A percentile compares a stretch with the other conserved stretches of the same genome.
Conservation (phyloP, 2,329 filamentous ascomycete species). For the Sporothrix curviconia region DNA sequence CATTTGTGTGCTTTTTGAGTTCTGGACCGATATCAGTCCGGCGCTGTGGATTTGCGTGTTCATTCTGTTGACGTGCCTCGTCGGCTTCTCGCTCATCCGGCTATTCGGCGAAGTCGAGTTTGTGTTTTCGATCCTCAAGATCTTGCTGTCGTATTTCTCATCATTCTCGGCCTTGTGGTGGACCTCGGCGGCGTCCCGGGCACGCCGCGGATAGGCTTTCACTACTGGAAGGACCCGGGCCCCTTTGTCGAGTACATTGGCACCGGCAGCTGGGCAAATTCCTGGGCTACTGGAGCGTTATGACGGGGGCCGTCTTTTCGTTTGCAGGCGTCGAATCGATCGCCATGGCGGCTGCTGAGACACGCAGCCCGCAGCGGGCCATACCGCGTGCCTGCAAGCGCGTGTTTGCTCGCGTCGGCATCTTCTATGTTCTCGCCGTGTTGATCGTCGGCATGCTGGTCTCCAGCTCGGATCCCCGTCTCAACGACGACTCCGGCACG, state of each 20-base stretch:
- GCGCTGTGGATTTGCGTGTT: constrained; percentile 41
- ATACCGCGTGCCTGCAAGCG: constrained; percentile 67
- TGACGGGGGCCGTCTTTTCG: constrained; percentile 53
- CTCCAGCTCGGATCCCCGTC: constrained; percentile 54
- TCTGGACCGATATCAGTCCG: constrained; percentile 44
- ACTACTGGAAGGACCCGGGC: constrained; percentile 42
- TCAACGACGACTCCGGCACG: constrained; percentile 38
- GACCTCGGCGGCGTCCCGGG: constrained; percentile 50
- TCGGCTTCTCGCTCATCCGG: constrained; percentile 47
- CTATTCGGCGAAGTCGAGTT: constrained; percentile 58
- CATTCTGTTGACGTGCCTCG: constrained; percentile 49
- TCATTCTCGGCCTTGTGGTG: constrained; percentile 50
- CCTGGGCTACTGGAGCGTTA: constrained; percentile 51
- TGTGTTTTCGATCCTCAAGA: constrained; percentile 54
- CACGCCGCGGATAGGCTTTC: constrained; percentile 43
- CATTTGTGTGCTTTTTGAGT: constrained; percentile 51
- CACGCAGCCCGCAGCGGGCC: constrained; percentile 62
- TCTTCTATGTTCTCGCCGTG: constrained; percentile 57
- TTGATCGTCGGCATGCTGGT: constrained; percentile 66
- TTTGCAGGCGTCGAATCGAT: constrained; percentile 54
- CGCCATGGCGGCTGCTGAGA: constrained; percentile 52
- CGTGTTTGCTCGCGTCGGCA: constrained; percentile 69
- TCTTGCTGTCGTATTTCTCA: constrained; percentile 53
- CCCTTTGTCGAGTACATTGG: constrained; percentile 44
- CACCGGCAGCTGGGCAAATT: constrained; percentile 45